Percentiles rank a stretch among this genome's conserved stretches.
Evolutionary conservation across 2,329 filamentous ascomycete species (phyloP).

Genomic region (Fusarium temperatum): DNA sequence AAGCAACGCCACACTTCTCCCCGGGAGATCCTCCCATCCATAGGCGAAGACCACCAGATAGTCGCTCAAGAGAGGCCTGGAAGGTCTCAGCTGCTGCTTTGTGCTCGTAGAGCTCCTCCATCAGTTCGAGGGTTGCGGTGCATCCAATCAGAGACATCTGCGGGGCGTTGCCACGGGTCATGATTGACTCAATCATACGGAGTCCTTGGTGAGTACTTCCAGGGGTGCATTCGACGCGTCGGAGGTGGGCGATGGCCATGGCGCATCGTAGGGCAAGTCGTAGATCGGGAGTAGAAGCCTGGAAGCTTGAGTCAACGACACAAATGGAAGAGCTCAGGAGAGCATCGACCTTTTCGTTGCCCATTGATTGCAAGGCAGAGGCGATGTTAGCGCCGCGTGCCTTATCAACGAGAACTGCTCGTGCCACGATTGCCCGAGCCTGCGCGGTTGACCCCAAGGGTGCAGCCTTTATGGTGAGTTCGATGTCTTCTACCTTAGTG

Average conservation of each 20-base stretch:
- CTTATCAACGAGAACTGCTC: constrained; percentile 64
- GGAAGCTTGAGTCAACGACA: constrained; percentile 57
- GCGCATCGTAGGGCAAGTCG: constrained; percentile 67
- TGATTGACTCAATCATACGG: constrained; percentile 60
- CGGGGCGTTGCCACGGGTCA: constrained; percentile 52
- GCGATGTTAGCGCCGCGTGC: constrained; percentile 66
- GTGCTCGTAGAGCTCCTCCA: constrained; percentile 62
- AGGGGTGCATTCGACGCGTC: constrained; percentile 51
- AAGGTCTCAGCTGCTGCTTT: constrained; percentile 58
- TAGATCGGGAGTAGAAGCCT: constrained; percentile 59
- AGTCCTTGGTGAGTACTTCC: constrained; percentile 53
- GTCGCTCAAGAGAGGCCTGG: constrained; percentile 60
- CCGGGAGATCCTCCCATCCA: constrained; percentile 67
- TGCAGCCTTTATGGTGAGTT: constrained; percentile 75
- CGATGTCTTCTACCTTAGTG: constrained; percentile 58
- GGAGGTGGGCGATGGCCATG: constrained; percentile 68
- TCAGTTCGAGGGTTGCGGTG: constrained; percentile 66
- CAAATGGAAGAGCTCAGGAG: constrained; percentile 45
- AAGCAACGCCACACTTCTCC: constrained; percentile 60
- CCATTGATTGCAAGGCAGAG: constrained; percentile 62
- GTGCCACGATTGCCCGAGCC: constrained; percentile 66
- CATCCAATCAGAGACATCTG: constrained; percentile 67
- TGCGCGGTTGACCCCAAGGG: constrained; percentile 81
- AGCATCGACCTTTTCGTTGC: constrained; percentile 42
- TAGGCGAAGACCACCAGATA: constrained; percentile 66